These are phyloP conservation scores for Trichoderma afroharzianum DNA, from an alignment of 2,329 filamentous ascomycete species.

Conservation along the genomic window DNA sequence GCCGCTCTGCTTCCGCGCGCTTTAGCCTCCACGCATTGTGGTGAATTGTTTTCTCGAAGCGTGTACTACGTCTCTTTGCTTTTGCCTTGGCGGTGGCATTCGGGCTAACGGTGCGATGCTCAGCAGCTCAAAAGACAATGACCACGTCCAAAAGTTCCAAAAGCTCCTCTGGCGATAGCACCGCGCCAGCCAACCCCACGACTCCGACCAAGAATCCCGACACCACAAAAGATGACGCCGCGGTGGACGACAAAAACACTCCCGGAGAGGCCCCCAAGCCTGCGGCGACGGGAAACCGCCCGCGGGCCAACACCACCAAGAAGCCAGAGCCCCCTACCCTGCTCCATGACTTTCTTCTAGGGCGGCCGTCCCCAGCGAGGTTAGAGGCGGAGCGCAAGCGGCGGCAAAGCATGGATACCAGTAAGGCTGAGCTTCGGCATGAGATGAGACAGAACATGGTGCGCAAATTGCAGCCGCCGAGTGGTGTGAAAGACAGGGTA, in stretches of 20 bases:
- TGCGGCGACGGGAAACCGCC: slow-evolving; percentile 30
- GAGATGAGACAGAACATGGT: slow-evolving; percentile 59
- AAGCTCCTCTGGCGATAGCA: slow-evolving; percentile 20
- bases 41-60: background rate
- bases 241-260: slow-evolving; percentile 16
- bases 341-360: slow-evolving; percentile 55
- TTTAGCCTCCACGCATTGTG: background rate
- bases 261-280: slow-evolving; percentile 38
- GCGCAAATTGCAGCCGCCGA: slow-evolving; percentile 57
- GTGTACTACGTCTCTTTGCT: background rate
- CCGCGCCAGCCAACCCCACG: slow-evolving; percentile 19
- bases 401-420: slow-evolving; percentile 56
- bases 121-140: slow-evolving; percentile 22
- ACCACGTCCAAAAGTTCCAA: slow-evolving; percentile 20
- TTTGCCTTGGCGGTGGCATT: background rate
- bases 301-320: slow-evolving; percentile 36
- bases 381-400: slow-evolving; percentile 49
- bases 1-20: background rate
- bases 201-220: slow-evolving; percentile 14
- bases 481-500: slow-evolving; percentile 73
- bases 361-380: slow-evolving; percentile 54
- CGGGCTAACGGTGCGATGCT: background rate
- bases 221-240: slow-evolving; percentile 1
- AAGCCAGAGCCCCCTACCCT: slow-evolving; percentile 43
- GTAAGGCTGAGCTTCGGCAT: slow-evolving; percentile 49